Evolutionary conservation across 371 early-diverging fungal species (phyloP), one percentile per base, ranked within the genome.

Genomic region (Mortierella sp.): DNA sequence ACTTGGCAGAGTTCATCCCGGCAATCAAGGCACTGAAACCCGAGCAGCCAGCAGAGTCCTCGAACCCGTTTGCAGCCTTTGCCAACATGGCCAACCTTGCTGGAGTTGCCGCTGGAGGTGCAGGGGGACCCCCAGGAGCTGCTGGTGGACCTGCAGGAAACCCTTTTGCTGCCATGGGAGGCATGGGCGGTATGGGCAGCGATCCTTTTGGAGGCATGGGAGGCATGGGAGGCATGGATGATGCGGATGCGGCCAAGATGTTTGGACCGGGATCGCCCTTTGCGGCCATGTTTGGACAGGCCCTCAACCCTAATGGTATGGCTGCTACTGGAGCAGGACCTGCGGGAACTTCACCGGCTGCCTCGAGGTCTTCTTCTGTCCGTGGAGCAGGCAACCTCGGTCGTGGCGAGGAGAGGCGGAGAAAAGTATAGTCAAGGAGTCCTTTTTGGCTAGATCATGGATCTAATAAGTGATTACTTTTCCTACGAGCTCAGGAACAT

Each of bases 1-100:
- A 82, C 63, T 47, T 82, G 43, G 83, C 83, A 43, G 75, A 77
- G 26, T 82, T 82, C 31, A 39, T 82, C 19, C 83, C 83, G 5
- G 71, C 78, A 6, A 70, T 78, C 61, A 74, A 47, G 39, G 69
- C 68, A 0, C 43, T 71, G 58, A 82, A 82, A 39, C 48, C 72
- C 5, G 83, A 82, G 13, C 83, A 74, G 10, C 29, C 80, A 2
- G 66, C 63, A 6, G 79, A 78, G 4, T 74, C 74, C 14, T 71
- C 68, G 6, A 70, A 44, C 37, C 79, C 78, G 9, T 78, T 82
- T 68, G 71, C 78, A 40, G 75, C 83, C 5, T 78, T 82, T 29
- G 79, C 81, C 45, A 81, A 77, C 58, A 81, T 81, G 81, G 81
- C 83, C 31, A 78, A 71, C 53, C 68, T 82, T 78, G 83, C 80